Base-by-base conservation (phyloP, 176 grass and related monocot species). In the Eragrostis curvula region DNA sequence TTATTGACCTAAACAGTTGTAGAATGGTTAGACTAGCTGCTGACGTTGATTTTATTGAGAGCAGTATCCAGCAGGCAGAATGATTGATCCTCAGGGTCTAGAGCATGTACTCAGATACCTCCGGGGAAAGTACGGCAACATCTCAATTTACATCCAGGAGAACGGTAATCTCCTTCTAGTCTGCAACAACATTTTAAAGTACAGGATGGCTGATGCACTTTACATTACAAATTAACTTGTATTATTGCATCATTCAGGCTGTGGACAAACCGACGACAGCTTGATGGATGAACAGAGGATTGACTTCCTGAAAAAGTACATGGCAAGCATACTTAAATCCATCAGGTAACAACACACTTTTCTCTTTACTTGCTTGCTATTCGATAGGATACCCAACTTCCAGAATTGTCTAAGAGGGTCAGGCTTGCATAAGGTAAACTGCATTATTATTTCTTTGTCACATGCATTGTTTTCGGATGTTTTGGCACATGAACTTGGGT, bases 121-220 rank as follows among this genome's bases (percentile, higher is more conserved):
- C 32, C 77, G 71, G 77, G 57, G 60, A 51, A 82, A 78, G 40
- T 90, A 90, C 40, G 77, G 79, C 44, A 90, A 93, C 42, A 78
- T 82, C 76, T 82, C 87, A 64, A 43, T 90, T 77, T 93, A 90
- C 82, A 55, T 90, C 24, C 84, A 90, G 40, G 91, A 93, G 85
- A 93, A 90, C 17, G 84, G 91, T 59, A 66, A 72, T 52, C 32
- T 36, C 15, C 29, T 44, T 75, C n/a, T 70, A 60, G 46, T 50
- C 9, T 5, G 45, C 75, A 21, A 29, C 12, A 66, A 45, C 49
- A 87, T 15, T 39, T 83, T 12, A 30, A 74, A 40, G 21, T 41
- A 12, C 10, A 21, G 20, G 9, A 45, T 7, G 18, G 18, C 52
- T 56, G 5, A 56, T 56, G 2, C 20, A 8, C n/a, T 56, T 3